These are phyloP conservation scores for Triangularia setosa DNA, from an alignment of 2,329 filamentous ascomycete species.

Conservation along the genomic window DNA sequence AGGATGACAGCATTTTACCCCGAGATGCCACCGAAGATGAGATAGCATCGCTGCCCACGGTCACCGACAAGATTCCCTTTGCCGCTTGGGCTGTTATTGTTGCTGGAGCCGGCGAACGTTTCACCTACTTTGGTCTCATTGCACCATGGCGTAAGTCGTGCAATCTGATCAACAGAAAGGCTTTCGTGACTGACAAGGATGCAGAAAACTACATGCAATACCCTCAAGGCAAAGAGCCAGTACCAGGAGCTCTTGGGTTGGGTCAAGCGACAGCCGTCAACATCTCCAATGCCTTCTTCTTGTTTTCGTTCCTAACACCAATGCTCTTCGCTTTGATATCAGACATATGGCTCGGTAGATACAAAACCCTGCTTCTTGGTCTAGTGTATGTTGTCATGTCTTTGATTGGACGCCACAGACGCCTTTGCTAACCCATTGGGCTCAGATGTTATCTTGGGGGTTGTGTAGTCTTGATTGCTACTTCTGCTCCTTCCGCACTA, in stretches of 20 bases:
- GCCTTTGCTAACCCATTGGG: background rate
- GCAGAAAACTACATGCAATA: slow-evolving; percentile 43
- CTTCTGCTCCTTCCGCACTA: slow-evolving; percentile 50
- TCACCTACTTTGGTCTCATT: slow-evolving; percentile 22
- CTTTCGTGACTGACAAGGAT: background rate
- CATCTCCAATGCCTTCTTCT: slow-evolving; percentile 45
- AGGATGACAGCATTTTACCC: background rate
- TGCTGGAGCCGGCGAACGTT: slow-evolving; percentile 21
- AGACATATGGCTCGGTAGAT: slow-evolving; percentile 58
- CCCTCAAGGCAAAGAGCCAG: slow-evolving; percentile 26
- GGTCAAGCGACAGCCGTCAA: slow-evolving; percentile 47
- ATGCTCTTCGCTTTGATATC: slow-evolving; percentile 56
- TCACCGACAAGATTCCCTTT: slow-evolving; percentile 20
- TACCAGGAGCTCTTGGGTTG: slow-evolving; percentile 47
- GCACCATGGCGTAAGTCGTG: slow-evolving; percentile 21
- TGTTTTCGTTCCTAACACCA: slow-evolving; percentile 50
- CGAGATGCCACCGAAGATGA: slow-evolving; percentile 23
- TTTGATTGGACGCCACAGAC: background rate
- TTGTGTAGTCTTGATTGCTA: slow-evolving; percentile 50
- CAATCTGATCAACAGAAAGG: background rate
- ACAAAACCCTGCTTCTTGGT: slow-evolving; percentile 53
- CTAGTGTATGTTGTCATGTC: slow-evolving; percentile 28
- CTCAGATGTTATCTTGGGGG: slow-evolving; percentile 41
- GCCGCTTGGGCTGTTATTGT: slow-evolving; percentile 22
- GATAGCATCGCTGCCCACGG: slow-evolving; percentile 15